Conservation (phyloP, 495 filamentous ascomycete genomes). For the Podospora pseudocomata region DNA sequence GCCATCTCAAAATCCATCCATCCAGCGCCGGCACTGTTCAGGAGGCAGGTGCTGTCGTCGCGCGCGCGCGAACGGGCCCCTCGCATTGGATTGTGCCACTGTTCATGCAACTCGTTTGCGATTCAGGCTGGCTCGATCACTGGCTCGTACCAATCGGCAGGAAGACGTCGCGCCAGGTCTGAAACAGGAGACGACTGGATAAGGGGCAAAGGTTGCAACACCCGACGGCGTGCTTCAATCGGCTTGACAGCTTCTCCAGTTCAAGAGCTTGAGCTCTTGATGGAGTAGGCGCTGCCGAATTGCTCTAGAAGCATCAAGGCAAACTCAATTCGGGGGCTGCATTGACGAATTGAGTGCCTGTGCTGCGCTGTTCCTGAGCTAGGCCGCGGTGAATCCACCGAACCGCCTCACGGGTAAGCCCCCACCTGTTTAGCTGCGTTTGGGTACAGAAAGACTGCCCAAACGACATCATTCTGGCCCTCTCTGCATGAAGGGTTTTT, state of each 20-base stretch:
- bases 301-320: constrained; percentile 13
- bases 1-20: neutral
- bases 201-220: constrained; percentile 14
- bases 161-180: constrained; percentile 24
- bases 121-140: constrained; percentile 15
- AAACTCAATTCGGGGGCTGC: neutral
- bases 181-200: constrained; percentile 31
- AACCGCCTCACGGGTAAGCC: neutral
- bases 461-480: neutral
- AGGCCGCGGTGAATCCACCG: neutral
- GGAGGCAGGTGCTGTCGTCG: constrained; percentile 14
- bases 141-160: constrained; percentile 17
- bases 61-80: constrained; percentile 27
- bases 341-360: constrained; percentile 3
- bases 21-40: neutral
- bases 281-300: constrained; percentile 15
- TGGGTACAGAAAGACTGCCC: neutral
- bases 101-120: constrained; percentile 24
- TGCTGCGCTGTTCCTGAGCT: constrained; percentile 12
- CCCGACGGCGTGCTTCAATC: constrained; percentile 7
- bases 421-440: neutral
- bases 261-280: neutral
- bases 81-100: constrained; percentile 28
- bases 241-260: neutral
- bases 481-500: constrained; percentile 1